Evolutionary conservation across 2,329 filamentous ascomycete genomes (phyloP), one percentile per base, ranked within the genome.

Genomic region (Aspergillus sp.): DNA sequence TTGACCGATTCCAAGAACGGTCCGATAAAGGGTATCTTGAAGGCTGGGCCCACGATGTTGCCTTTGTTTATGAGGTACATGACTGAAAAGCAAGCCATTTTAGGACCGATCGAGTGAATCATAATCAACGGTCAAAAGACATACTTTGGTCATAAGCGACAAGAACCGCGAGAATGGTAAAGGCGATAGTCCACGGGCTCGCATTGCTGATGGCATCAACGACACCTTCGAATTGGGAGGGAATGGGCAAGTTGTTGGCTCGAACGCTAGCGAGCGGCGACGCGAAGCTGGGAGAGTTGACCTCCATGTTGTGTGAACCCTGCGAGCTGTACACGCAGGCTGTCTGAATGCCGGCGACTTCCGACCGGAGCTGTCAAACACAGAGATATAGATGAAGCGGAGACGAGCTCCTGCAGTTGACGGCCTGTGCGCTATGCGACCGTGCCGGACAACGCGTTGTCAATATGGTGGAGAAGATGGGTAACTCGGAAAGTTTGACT

Each of bases 1-100:
- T 96, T 86, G 64, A 96, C 81, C 23, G 91, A 94, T 73, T 96
- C 83, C 57, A 96, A 82, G 74, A 96, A 96, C 7, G 92, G 92
- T 5, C 92, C 92, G 71, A 96, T 90, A 69, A 92, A 90, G 32
- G 89, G 89, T 54, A 87, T 80, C 75, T 92, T 92, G 80, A 83
- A 88, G n/a, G 81, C 62, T 13, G 89, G 89, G 21, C 89, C 89
- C 42, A 81, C 87, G 67, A 92, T 91, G 19, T 83, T 82, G 53
- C 89, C 89, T 73, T 92, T 92, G 64, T 85, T 84, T 69, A 81
- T 77, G 64, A 90, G 79, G 73, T 92, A 92, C 75, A 83, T 86
- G 65, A 88, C 89, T 92, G 27, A n/a, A 23, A 49, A 15, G 23
- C 25, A 25, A 27, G 13, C 7, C 10, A 5, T 30, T 8, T 50